Conservation (phyloP, 2,329 filamentous ascomycete species). For the Ophiostoma novo-ulmi region DNA sequence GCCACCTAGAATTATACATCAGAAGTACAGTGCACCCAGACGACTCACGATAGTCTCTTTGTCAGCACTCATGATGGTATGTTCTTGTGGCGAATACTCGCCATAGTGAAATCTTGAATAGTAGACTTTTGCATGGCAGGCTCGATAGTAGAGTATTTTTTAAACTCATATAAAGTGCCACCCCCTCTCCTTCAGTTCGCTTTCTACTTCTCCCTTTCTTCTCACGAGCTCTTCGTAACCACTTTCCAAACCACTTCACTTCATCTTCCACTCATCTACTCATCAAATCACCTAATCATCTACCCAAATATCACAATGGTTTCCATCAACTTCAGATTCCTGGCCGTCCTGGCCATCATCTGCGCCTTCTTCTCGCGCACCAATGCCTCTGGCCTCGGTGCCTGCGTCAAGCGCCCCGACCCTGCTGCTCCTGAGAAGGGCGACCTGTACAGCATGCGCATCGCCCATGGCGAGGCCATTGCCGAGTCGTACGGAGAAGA, state of each 20-base stretch:
- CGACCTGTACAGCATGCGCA: background rate
- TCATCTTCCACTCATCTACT: too few species aligned
- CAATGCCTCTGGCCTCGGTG: background rate
- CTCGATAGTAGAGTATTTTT: background rate
- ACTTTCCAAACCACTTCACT: background rate
- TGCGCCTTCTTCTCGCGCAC: background rate
- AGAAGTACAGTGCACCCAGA: background rate
- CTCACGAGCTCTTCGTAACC: background rate
- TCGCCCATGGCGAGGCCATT: background rate
- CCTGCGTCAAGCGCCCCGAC: slow-evolving; percentile 12
- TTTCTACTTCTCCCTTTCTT: background rate
- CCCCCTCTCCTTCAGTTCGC: background rate
- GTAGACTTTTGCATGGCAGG: background rate
- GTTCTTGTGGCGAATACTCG: background rate
- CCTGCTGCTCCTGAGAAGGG: background rate
- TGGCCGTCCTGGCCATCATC: background rate
- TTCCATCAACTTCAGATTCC: background rate
- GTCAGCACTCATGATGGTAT: too few species aligned
- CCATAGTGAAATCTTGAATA: background rate
- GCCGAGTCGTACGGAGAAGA: background rate
- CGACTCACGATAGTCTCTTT: too few species aligned
- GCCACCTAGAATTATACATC: background rate
- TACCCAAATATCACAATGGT: too few species aligned
- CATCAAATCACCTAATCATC: too few species aligned
- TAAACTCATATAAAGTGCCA: background rate